These are phyloP conservation scores for Clarireedia paspali DNA, from an alignment of 2,329 filamentous ascomycete species.

Conservation along the genomic window DNA sequence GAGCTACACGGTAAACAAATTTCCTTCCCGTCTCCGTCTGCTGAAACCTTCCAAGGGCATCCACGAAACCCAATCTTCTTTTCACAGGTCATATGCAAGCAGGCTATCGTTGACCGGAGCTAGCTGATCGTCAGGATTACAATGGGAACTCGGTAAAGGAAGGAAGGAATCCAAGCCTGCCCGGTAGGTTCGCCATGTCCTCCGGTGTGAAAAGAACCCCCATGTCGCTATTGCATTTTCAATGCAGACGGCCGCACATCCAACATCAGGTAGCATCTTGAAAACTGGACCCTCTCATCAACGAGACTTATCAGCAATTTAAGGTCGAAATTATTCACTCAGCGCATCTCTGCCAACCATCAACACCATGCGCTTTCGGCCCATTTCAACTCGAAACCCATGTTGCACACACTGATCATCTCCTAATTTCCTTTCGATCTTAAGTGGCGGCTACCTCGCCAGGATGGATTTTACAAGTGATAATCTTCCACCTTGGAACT, in stretches of 20 bases:
- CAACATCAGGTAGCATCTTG: constrained; percentile 13
- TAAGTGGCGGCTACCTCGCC: neutral
- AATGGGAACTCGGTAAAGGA: constrained; percentile 4
- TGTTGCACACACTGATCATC: constrained; percentile 5
- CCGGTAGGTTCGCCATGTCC: constrained; percentile 7
- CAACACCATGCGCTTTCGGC: constrained; percentile 1
- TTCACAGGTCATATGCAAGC: constrained; percentile 14
- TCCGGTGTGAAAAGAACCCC: constrained; percentile 3
- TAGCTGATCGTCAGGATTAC: constrained; percentile 7
- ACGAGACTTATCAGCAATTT: constrained; percentile 2
- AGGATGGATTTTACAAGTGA: constrained; percentile 1
- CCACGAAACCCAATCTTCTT: neutral
- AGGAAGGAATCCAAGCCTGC: constrained; percentile 10
- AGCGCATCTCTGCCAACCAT: constrained; percentile 5
- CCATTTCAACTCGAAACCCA: constrained; percentile 4
- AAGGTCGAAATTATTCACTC: constrained; percentile 5
- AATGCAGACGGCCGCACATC: constrained; percentile 14
- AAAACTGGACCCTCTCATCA: constrained; percentile 6
- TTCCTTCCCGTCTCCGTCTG: constrained; percentile 7
- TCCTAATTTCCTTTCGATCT: neutral
- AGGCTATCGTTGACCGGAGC: constrained; percentile 4
- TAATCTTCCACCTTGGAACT: constrained; percentile 3
- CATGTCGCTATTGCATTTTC: constrained; percentile 13
- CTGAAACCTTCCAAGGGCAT: constrained; percentile 11
- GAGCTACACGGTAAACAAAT: constrained; percentile 8